Base-by-base conservation (phyloP, 2,329 filamentous ascomycete species). In the Corinectria fuckeliana region DNA sequence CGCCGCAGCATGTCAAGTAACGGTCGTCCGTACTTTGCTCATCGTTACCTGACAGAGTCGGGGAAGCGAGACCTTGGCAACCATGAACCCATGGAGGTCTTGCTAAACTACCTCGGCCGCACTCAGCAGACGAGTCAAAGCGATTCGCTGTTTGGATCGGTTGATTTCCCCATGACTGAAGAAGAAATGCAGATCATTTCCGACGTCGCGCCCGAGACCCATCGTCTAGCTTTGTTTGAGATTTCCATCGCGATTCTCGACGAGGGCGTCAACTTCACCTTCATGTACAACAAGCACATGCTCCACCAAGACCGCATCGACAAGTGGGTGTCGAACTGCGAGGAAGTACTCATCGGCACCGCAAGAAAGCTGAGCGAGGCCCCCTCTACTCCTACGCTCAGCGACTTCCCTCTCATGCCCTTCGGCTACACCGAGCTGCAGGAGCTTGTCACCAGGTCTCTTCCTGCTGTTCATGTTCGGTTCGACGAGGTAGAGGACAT, bases 361-460 rank as follows among this genome's bases (percentile, higher is more conserved):
- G 50, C 60, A 13, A 41, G 8, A 14, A 47, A 16, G 3, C 57
- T 69, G 10, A 39, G 18, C 66, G 50, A 64, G 10, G 47, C 58
- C 13, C 14, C 56, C 1, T 36, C 56, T 10, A 55, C 65, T 10
- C 67, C 66, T 4, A 77, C 74, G 0, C 62, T 76, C 11, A 73
- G 70, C 53, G 73, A 73, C 44, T 72, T 77, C 36, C 74, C 75
- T 3, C 67, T 77, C 2, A 60, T 77, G 9, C 66, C 69, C 1
- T 48, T 74, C 0, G 65, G 66, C 21, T 75, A 77, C 58, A 57
- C 64, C 0, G 70, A 64, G 18, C 58, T 76, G 1, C 62, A 71
- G 8, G 67, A 65, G 9, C 62, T 75, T 0, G 41, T 61, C 7
- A 65, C 53, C 4, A 61, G 36, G 10, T 42, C 60, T 23, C 63